Evolutionary conservation across 2,329 filamentous ascomycete genomes (phyloP), one percentile per base, ranked within the genome.

Genomic region (Aureobasidium sp.): DNA sequence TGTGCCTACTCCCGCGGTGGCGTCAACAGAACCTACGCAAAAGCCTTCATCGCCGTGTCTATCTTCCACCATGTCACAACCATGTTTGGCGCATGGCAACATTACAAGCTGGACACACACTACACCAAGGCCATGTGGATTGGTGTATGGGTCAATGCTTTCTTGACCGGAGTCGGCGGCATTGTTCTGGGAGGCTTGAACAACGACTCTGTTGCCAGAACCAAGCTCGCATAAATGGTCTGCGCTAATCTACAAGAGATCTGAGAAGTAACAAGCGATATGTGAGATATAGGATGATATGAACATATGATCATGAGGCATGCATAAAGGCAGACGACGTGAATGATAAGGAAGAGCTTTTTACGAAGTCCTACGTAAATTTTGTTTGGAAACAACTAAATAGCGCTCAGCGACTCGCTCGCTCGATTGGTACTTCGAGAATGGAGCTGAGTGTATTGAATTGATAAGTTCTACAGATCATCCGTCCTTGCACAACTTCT

Each of bases 61-160:
- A 66, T 74, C 7, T 67, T 72, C 48, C 72, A 74, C 53, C 72
- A 74, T 64, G 55, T 73, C 34, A 69, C 69, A 41, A 74, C 72
- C 1, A 71, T 69, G 5, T 57, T 69, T 42, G 72, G 72, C 1
- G 67, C 72, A 15, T 73, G 64, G 47, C 64, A 66, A 53, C 72
- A 74, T 60, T 73, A 71, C 69, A 65, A 50, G 45, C 55, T 65
- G 59, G 61, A 62, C 34, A 69, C 58, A n/a, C 72, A 73, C 62
- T 69, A 69, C 61, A 74, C 70, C 29, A 64, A 68, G 29, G 57
- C 57, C 41, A 61, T 61, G 59, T 53, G 41, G 49, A 61, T 61
- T 25, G 59, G 59, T 36, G 59, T 61, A 9, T 61, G 59, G 59
- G 50, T 53, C 25, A 61, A 61, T 21, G 49, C 42, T 8, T 61